Percentiles rank a stretch among this genome's conserved stretches.
These are phyloP conservation scores for Suillus ampliporus DNA, from an alignment of 768 basidiomycete species.

Conservation along the genomic window DNA sequence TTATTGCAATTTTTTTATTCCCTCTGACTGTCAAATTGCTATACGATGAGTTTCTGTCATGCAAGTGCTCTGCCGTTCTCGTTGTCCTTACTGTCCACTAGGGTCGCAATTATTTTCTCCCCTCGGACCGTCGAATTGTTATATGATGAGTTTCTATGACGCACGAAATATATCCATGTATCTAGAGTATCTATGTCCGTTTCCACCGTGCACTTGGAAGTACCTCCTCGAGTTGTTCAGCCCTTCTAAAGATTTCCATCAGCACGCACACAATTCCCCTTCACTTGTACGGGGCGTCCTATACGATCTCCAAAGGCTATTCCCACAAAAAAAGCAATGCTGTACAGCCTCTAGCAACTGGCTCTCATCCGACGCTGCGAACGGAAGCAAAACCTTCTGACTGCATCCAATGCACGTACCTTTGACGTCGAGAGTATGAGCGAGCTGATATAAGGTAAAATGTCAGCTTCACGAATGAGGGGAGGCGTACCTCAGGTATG, in stretches of 20 bases:
- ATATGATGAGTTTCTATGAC: neutral
- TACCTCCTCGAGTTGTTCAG: no score
- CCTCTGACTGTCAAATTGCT: neutral
- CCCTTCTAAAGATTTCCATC: no score
- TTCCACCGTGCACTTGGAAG: no score
- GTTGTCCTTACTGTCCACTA: neutral
- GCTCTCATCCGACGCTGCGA: constrained; percentile 39
- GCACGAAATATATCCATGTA: no score
- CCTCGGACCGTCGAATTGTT: neutral
- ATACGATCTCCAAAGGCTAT: constrained; percentile 64
- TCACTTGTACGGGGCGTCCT: neutral
- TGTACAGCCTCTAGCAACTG: constrained; percentile 42
- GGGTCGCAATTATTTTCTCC: neutral
- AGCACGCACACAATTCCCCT: neutral
- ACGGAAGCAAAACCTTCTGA: constrained; percentile 76
- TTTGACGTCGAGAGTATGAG: constrained; percentile 74
- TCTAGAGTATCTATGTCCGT: no score
- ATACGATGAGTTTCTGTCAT: neutral
- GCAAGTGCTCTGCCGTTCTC: neutral
- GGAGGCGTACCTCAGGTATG: constrained; percentile 73
- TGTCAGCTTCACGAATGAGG: neutral
- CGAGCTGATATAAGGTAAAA: constrained; percentile 51
- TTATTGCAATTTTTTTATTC: neutral
- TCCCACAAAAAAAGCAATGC: constrained; percentile 72
- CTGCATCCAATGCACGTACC: constrained; percentile 84